Conservation (phyloP, 352 stramenopile genomes). For the Globisporangium abappressorium region DNA sequence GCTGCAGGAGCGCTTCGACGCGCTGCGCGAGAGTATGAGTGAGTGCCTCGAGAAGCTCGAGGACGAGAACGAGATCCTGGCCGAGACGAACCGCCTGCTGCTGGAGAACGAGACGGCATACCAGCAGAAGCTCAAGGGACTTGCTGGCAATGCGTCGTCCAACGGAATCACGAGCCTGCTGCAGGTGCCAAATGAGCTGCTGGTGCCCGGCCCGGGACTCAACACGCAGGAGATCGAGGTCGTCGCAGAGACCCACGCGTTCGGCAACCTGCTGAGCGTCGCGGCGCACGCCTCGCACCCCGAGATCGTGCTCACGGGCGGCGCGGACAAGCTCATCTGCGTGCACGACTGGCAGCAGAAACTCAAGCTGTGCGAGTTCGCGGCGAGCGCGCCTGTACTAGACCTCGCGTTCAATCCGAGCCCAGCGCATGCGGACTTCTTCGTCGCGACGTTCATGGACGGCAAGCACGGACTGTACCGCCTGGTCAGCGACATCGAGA, state of each 20-base stretch:
- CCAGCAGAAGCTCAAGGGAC: slow-evolving; percentile 6
- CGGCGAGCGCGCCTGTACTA: slow-evolving; percentile 50
- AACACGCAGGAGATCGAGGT: slow-evolving; percentile 22
- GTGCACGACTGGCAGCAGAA: slow-evolving; percentile 63
- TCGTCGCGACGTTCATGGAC: slow-evolving; percentile 74
- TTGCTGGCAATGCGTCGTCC: not conserved
- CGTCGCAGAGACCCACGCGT: slow-evolving; percentile 53
- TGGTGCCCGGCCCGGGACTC: slow-evolving; percentile 48
- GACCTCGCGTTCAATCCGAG: slow-evolving; percentile 60
- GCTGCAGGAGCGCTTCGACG: slow-evolving; percentile 53
- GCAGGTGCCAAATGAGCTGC: slow-evolving; percentile 67
- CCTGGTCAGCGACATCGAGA: slow-evolving; percentile 19
- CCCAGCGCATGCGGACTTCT: slow-evolving; percentile 35
- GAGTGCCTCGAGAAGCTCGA: slow-evolving; percentile 52
- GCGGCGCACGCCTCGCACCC: slow-evolving; percentile 33
- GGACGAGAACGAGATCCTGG: slow-evolving; percentile 73
- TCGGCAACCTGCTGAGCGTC: slow-evolving; percentile 70
- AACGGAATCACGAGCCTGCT: slow-evolving; percentile 15
- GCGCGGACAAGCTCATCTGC: slow-evolving; percentile 71
- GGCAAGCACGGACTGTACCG: slow-evolving; percentile 56
- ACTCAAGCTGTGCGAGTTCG: slow-evolving; percentile 36
- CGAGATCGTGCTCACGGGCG: slow-evolving; percentile 54
- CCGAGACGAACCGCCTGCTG: slow-evolving; percentile 68
- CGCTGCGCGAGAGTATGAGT: slow-evolving; percentile 27
- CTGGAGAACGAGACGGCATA: slow-evolving; percentile 47